phyloP scores from a whole-genome alignment of 768 basidiomycete species.

The Suillus placidus region DNA sequence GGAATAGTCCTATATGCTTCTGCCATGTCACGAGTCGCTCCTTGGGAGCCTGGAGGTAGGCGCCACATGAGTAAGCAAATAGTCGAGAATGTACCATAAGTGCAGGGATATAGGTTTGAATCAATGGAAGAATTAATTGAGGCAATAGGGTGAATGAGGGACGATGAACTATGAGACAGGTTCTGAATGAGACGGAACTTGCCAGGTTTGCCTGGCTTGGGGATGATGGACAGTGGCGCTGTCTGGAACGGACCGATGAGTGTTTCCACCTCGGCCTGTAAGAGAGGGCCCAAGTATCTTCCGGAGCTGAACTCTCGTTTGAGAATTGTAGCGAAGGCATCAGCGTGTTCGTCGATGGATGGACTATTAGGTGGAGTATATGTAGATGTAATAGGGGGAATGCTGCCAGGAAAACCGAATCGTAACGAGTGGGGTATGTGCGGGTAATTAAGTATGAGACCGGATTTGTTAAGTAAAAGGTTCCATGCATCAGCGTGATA shows the following conservation, averaged over 20 bases:
- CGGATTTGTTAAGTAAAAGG: too few relatives aligned
- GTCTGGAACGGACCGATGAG: constrained; percentile 23
- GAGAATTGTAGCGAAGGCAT: too few relatives aligned
- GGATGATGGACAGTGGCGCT: constrained; percentile 30
- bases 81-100: too few relatives aligned
- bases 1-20: constrained; percentile 39
- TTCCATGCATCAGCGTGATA: background rate
- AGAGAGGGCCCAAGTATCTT: too few relatives aligned
- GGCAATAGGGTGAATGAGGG: background rate
- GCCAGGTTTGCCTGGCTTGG: constrained; percentile 36
- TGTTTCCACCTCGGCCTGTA: constrained; percentile 9
- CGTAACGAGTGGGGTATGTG: too few relatives aligned
- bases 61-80: too few relatives aligned
- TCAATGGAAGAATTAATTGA: constrained; percentile 41
- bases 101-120: constrained; percentile 39
- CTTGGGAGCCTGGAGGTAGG: too few relatives aligned
- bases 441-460: too few relatives aligned
- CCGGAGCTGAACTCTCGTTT: too few relatives aligned
- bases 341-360: fast-evolving
- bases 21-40: constrained; percentile 32
- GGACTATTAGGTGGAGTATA: too few relatives aligned
- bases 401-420: too few relatives aligned
- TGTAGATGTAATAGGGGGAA: too few relatives aligned
- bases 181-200: constrained; percentile 42
- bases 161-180: constrained; percentile 25